Evolutionary conservation across 345 rosid genomes (phyloP).

Genomic region (Diplotaxis tenuifolia): DNA sequence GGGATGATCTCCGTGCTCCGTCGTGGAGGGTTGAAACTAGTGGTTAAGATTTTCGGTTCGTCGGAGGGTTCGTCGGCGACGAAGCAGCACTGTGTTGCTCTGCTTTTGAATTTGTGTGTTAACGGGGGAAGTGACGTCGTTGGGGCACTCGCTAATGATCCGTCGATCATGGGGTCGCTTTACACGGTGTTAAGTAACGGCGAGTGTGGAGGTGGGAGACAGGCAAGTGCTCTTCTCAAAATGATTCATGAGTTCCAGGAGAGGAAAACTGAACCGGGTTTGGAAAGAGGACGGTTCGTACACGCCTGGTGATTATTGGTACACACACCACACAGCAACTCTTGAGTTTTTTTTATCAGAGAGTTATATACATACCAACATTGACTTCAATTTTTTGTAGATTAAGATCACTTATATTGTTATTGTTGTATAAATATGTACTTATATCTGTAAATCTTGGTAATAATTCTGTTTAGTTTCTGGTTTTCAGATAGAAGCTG

Average conservation of each 20-base stretch:
- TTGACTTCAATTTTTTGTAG: too few relatives aligned
- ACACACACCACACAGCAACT: not conserved
- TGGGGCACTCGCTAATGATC: conserved; percentile 44
- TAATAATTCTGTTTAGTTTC: too few relatives aligned
- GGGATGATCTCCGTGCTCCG: conserved; percentile 55
- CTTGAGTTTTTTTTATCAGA: conserved; percentile 14
- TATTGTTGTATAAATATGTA: too few relatives aligned
- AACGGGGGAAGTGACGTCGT: conserved; percentile 68
- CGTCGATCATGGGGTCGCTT: conserved; percentile 60
- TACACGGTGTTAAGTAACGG: conserved; percentile 39
- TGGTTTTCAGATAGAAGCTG: too few relatives aligned
- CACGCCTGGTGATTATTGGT: conserved; percentile 52
- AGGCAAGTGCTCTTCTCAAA: conserved; percentile 61
- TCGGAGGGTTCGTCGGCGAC: conserved; percentile 45
- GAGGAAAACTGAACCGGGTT: conserved; percentile 41
- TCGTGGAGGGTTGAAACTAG: conserved; percentile 47
- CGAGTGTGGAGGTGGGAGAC: conserved; percentile 65
- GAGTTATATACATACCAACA: not conserved
- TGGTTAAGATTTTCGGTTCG: conserved; percentile 43
- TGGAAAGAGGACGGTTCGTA: conserved; percentile 49
- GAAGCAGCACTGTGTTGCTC: conserved; percentile 61
- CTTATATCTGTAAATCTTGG: too few relatives aligned
- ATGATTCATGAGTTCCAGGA: conserved; percentile 73
- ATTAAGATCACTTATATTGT: too few relatives aligned
- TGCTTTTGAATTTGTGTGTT: conserved; percentile 64